A percentile compares a stretch with the other conserved stretches of the same genome.
These are phyloP conservation scores for Centrapalus pauciflorus DNA, from an alignment of 129 eudicot genomes.

Conservation along the genomic window DNA sequence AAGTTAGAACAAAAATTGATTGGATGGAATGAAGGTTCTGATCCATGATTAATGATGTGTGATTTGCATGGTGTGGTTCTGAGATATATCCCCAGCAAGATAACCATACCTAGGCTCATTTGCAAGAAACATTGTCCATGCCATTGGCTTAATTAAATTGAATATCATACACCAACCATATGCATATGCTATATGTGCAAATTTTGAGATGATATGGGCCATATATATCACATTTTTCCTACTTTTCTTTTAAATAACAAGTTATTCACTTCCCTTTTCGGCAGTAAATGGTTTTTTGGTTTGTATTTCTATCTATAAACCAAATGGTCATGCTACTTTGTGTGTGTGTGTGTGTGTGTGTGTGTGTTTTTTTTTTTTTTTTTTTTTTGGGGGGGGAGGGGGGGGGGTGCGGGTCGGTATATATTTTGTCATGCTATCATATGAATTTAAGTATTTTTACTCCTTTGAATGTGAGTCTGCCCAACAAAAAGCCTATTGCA, in stretches of 20 bases:
- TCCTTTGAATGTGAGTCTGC: constrained; percentile 2
- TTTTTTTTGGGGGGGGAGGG: too few species aligned
- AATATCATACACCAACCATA: neutral
- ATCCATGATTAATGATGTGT: neutral
- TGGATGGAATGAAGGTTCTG: neutral
- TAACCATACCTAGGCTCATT: neutral
- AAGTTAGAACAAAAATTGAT: neutral
- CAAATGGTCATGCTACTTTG: too few species aligned
- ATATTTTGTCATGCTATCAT: constrained; percentile 3
- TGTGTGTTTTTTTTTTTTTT: too few species aligned
- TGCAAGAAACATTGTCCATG: neutral
- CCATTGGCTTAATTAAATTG: neutral
- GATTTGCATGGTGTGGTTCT: neutral
- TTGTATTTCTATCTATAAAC: neutral
- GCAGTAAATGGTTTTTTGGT: neutral
- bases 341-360: too few species aligned
- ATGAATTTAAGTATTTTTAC: neutral
- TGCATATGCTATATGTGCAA: neutral
- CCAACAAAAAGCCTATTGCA: neutral
- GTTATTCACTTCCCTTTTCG: neutral
- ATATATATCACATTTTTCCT: neutral
- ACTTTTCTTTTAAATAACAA: neutral
- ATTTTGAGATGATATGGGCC: too few species aligned
- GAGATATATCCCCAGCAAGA: neutral
- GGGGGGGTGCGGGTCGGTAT: too few species aligned